Conservation (phyloP, 352 stramenopile species). For the Blastocystis sp. region DNA sequence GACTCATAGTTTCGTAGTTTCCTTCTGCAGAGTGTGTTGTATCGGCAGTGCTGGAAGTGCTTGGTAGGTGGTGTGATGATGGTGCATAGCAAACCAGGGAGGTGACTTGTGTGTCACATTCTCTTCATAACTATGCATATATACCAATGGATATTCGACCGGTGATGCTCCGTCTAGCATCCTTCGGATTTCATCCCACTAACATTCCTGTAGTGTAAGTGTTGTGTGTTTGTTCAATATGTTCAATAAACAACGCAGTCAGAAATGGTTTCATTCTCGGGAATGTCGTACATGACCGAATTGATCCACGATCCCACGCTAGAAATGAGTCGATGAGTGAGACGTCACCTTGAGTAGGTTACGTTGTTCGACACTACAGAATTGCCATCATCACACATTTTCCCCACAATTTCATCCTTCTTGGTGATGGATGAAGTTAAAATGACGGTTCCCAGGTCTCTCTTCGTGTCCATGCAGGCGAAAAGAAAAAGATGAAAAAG, state of each 20-base stretch:
- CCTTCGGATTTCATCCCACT: slow-evolving; percentile 65
- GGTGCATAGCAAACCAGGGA: slow-evolving; percentile 46
- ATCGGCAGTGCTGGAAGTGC: background rate
- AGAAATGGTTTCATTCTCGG: background rate
- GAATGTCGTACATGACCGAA: slow-evolving; percentile 19
- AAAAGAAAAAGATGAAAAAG: slow-evolving; percentile 32
- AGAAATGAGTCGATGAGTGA: background rate
- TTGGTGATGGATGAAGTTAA: slow-evolving; percentile 57
- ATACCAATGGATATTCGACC: slow-evolving; percentile 22
- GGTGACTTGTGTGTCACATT: background rate
- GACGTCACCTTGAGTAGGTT: slow-evolving; percentile 31
- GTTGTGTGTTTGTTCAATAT: slow-evolving; percentile 8
- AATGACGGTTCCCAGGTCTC: slow-evolving; percentile 61
- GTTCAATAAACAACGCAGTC: slow-evolving; percentile 17
- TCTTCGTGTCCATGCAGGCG: slow-evolving; percentile 2
- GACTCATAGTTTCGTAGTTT: background rate
- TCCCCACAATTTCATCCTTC: slow-evolving; percentile 27
- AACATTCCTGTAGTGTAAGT: slow-evolving; percentile 17
- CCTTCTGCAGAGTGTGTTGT: background rate
- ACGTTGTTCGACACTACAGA: slow-evolving; percentile 28
- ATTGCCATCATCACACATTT: slow-evolving; percentile 30
- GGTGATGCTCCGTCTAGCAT: background rate
- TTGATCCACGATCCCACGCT: slow-evolving; percentile 65
- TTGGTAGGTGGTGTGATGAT: slow-evolving; percentile 23
- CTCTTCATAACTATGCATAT: slow-evolving; percentile 37